phyloP scores from a whole-genome alignment of 2,329 filamentous ascomycete species.

The Scopulariopsis brevicaulis region DNA sequence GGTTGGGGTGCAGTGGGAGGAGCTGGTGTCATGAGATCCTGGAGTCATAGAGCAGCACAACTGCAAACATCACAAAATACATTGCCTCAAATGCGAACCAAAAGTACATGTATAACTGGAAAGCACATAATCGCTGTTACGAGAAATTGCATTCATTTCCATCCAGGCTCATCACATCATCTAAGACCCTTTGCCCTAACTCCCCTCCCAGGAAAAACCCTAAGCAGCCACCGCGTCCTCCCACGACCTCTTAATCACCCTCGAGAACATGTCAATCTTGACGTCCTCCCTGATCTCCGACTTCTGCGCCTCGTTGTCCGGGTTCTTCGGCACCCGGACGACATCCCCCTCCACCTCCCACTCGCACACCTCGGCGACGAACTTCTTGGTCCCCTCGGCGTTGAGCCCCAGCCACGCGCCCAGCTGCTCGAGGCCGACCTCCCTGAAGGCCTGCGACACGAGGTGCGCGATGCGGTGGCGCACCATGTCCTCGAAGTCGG shows the following conservation, averaged over 20 bases:
- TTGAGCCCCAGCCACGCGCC: constrained; percentile 68
- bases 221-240: constrained; percentile 41
- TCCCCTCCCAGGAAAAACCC: background rate
- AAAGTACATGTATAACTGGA: background rate
- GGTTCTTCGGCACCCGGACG: constrained; percentile 78
- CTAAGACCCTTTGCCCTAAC: background rate
- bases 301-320: constrained; percentile 96
- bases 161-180: background rate
- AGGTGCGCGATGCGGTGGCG: constrained; percentile 81
- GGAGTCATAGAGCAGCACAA: background rate
- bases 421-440: constrained; percentile 55
- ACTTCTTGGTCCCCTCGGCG: constrained; percentile 59
- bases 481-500: constrained; percentile 90
- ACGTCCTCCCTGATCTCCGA: constrained; percentile 93
- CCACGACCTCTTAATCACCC: constrained; percentile 74
- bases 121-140: background rate
- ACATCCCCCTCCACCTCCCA: constrained; percentile 65
- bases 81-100: background rate
- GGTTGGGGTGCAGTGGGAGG: constrained; percentile 98
- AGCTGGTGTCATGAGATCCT: constrained; percentile 34
- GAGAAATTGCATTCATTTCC: background rate
- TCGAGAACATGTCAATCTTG: constrained; percentile 73
- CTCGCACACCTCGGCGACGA: constrained; percentile 73
- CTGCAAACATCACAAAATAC: background rate
- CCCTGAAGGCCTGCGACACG: constrained; percentile 69